Evolutionary conservation across 2,329 filamentous ascomycete genomes (phyloP), one percentile per base, ranked within the genome.

Genomic region (Venturia aucupariae): DNA sequence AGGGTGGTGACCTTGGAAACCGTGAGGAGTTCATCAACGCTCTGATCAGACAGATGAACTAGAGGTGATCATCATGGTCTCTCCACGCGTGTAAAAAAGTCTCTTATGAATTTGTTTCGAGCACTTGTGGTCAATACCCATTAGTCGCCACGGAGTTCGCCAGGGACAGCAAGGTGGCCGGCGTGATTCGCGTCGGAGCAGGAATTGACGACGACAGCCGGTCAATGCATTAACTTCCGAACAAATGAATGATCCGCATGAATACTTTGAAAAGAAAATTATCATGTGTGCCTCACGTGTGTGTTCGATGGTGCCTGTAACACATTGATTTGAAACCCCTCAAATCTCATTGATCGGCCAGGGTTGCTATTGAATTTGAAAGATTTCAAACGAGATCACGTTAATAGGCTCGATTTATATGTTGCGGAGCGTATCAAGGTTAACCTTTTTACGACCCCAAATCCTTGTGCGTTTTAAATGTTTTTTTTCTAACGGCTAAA

Each of bases 1-100:
- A 97, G 85, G 94, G 93, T 81, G 94, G 94, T 88, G 94, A 99
- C 81, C 84, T 95, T 73, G 94, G 94, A 79, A 97, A 99, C 87
- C 90, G 94, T 72, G 94, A 99, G 85, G 92, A 97, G 75, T 88
- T 92, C 83, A 97, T 97, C 87, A 97, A 97, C 82, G 84, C 81
- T 75, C 86, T 97, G 77, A 89, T 99, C 84, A 87, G 90, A 81
- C 91, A 96, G 84, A 97, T 97, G 94, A 97, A 97, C 87, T 99
- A 65, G 41, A 44, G 17, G n/a, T n/a, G n/a, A n/a, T n/a, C n/a
- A n/a, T n/a, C n/a, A n/a, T n/a, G n/a, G n/a, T n/a, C n/a, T n/a
- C n/a, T n/a, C n/a, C n/a, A n/a, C n/a, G n/a, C n/a, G n/a, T n/a
- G n/a, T n/a, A n/a, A n/a, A n/a, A n/a, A 32, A 15, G 24, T 17